Evolutionary conservation across 208 protist genomes (phyloP).

Genomic region (Leishmania aethiopica): DNA sequence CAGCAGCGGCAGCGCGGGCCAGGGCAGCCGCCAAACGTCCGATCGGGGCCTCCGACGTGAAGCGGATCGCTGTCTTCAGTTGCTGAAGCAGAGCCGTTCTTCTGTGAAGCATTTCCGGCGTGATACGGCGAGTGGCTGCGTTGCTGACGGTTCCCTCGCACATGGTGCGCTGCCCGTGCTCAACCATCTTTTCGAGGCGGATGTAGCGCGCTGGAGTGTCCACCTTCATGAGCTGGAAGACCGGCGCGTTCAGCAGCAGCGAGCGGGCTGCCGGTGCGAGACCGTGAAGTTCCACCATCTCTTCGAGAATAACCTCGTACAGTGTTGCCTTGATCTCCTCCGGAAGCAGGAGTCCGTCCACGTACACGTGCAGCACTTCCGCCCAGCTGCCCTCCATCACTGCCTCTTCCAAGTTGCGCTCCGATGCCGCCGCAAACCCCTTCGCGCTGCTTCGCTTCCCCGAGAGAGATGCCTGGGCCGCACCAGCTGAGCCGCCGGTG

Average conservation of each 20-base stretch:
- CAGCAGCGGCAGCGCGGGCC: constrained; percentile 14
- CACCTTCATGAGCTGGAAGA: constrained; percentile 62
- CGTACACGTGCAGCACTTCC: constrained; percentile 68
- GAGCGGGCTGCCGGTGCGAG: constrained; percentile 65
- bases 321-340: constrained; percentile 64
- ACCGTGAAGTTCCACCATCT: constrained; percentile 70
- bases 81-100: constrained; percentile 49
- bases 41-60: constrained; percentile 49
- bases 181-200: constrained; percentile 63
- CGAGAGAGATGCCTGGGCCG: constrained; percentile 5
- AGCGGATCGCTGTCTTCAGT: constrained; percentile 57
- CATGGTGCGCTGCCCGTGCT: constrained; percentile 33
- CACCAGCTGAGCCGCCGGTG: neutral
- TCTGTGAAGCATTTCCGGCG: constrained; percentile 36
- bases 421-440: constrained; percentile 20
- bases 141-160: constrained; percentile 5
- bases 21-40: constrained; percentile 53
- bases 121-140: constrained; percentile 18
- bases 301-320: constrained; percentile 84
- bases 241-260: constrained; percentile 76
- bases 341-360: constrained; percentile 66
- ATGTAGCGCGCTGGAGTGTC: constrained; percentile 60
- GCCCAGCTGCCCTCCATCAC: constrained; percentile 82
- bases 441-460: neutral
- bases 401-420: constrained; percentile 37